Evolutionary conservation across 2,329 filamentous ascomycete genomes (phyloP), one percentile per base, ranked within the genome.

Genomic region (Cordyceps javanica): DNA sequence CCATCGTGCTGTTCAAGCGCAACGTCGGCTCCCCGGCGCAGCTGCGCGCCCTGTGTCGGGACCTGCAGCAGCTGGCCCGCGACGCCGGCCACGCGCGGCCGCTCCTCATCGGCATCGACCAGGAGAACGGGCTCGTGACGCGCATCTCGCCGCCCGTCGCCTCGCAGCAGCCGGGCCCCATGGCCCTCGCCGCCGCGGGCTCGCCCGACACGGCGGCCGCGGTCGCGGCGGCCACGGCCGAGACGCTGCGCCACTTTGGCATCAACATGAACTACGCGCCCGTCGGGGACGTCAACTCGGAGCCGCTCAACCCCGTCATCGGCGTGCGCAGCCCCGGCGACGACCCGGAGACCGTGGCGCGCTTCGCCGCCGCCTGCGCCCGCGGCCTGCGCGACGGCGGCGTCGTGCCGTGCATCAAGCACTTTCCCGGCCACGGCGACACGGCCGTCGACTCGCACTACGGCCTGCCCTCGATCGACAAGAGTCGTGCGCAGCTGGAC

Each of bases 261-360:
- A 66, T 67, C 60, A 67, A 67, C 48, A 64, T 67, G 62, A 67
- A 67, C 59, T 67, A 67, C 28, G 64, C 65, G 1, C 65, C 65
- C 1, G 63, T 67, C 6, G 65, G 62, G 16, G 65, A 67, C 46
- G 57, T 65, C 48, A 67, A 67, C 41, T 65, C 62, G 10, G 64
- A 67, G 55, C 65, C 65, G 1, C 48, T 67, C 1, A 67, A 67
- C 38, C 65, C 64, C 1, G 65, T 67, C 25, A 67, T 67, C 38
- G 64, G 64, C 10, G 62, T 63, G 8, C 65, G 64, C 11, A 67
- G 65, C 34, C 63, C 64, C 2, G 61, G 64, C n/a, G 65, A 67
- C 30, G 58, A 66, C 25, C 61, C 65, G 3, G 45, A 59, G 10
- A 48, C 25, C 2, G 64, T 65, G 8, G 60, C 63, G 21, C 55